phyloP scores from a whole-genome alignment of 352 stramenopile genomes.

The Phytopythium mirpurense region DNA sequence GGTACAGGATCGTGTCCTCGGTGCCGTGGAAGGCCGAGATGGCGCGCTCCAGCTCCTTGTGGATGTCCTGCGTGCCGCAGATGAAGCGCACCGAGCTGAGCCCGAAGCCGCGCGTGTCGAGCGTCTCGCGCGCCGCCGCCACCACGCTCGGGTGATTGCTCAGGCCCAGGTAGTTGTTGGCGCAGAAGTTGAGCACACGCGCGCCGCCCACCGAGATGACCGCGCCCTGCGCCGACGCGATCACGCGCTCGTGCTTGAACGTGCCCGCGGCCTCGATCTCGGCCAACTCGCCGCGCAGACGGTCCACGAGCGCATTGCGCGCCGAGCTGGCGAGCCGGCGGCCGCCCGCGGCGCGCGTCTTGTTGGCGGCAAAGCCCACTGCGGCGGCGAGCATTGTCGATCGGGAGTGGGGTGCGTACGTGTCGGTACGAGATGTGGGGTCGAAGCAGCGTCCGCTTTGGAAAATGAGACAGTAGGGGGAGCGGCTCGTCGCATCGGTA shows the following conservation, averaged over 20 bases:
- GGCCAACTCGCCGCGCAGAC: constrained; percentile 60
- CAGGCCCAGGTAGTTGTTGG: constrained; percentile 94
- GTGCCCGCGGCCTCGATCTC: constrained; percentile 75
- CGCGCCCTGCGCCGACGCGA: constrained; percentile 80
- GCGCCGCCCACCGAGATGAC: constrained; percentile 69
- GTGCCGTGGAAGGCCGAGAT: constrained; percentile 94
- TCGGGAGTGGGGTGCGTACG: too few species aligned
- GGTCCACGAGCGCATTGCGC: constrained; percentile 70
- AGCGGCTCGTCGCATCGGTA: too few species aligned
- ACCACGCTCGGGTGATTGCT: constrained; percentile 87
- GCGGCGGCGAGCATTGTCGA: constrained; percentile 15
- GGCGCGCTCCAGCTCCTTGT: constrained; percentile 87
- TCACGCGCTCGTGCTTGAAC: constrained; percentile 89
- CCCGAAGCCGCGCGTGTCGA: constrained; percentile 88
- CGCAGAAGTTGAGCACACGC: constrained; percentile 91
- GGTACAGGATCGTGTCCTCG: constrained; percentile 93
- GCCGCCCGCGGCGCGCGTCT: constrained; percentile 1
- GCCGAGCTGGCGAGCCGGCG: constrained; percentile 2
- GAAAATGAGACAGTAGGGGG: constrained; percentile 4
- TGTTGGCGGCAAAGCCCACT: background rate
- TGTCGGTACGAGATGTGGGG: background rate
- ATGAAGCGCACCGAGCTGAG: constrained; percentile 93
- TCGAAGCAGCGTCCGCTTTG: background rate
- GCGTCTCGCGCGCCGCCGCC: constrained; percentile 69
- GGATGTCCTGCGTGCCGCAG: constrained; percentile 92